Base-by-base conservation (phyloP, 768 basidiomycete species). In the Collybia sordida region DNA sequence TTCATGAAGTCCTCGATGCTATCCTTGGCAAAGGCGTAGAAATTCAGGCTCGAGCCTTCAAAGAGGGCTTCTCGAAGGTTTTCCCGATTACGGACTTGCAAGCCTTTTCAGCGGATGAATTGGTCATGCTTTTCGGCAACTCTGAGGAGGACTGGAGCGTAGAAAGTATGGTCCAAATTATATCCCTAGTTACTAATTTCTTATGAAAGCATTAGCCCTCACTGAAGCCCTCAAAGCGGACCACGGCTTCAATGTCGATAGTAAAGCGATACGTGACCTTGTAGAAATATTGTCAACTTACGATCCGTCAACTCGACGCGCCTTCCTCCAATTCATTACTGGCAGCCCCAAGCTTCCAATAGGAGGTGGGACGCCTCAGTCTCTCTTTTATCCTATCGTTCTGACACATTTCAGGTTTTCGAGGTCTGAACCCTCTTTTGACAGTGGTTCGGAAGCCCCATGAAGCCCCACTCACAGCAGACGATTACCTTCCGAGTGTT, bases 401-500 rank as follows among this genome's bases (percentile, higher is more conserved):
- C 49, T 34, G 3, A 6, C 22, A 12, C 34, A 43, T 36, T 44
- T 35, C 57, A 90, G 93, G 94, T 40, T 99, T 98, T 88, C 86
- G 91, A 50, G 94, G 93, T 4, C 78, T 99, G 45, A 93, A 90
- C 58, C 97, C 97, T 1, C 83, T 89, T 2, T 78, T 99, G 51
- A 99, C 97, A 2, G 95, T 99, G 18, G 96, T 99, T 17, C 86
- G 96, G 54, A 98, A 98, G 69, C 94, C 92, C 7, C 94, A 96
- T 58, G 97, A 98, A 68, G 77, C 89, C 6, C 90, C 94, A 9
- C 76, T 97, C 50, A 83, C 82, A 5, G 90, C 96, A 6, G 93
- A 98, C 64, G 92, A 97, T 62, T 95, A 97, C 64, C 76, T 98
- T 23, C 95, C 95, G 0, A 95, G 92, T 60, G 95, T 98, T 24